Conservation (phyloP, 169 alveolate genomes). For the Pseudocohnilembus persalinus region DNA sequence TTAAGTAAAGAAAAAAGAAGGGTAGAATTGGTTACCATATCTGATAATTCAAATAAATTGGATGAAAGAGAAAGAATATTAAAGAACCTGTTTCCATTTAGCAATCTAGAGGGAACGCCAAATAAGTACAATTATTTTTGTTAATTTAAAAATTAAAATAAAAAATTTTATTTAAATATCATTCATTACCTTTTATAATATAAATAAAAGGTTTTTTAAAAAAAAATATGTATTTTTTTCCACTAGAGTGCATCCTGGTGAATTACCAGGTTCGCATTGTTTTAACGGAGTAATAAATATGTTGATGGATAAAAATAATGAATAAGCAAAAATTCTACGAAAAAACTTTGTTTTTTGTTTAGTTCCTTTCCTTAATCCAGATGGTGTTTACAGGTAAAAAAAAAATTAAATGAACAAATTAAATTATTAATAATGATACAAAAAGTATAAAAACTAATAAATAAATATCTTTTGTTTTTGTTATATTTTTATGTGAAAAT, state of each 20-base stretch:
- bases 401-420: too few relatives aligned
- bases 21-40: constrained; percentile 62
- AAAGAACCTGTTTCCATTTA: constrained; percentile 48
- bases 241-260: constrained; percentile 88
- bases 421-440: too few relatives aligned
- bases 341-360: constrained; percentile 79
- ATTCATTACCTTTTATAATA: neutral
- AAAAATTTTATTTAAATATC: neutral
- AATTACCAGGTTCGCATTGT: constrained; percentile 74
- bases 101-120: constrained; percentile 20
- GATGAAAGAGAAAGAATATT: constrained; percentile 49
- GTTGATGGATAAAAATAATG: constrained; percentile 42
- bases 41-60: constrained; percentile 35
- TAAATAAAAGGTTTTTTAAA: constrained; percentile 16
- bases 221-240: constrained; percentile 57
- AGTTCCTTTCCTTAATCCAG: constrained; percentile 88
- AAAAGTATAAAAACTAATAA: too few relatives aligned
- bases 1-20: constrained; percentile 57
- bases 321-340: constrained; percentile 55
- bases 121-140: neutral
- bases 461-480: too few relatives aligned
- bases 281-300: constrained; percentile 76
- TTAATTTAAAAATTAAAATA: too few relatives aligned
- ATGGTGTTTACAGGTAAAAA: constrained; percentile 79
- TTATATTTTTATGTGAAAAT: too few relatives aligned